Evolutionary conservation across 2,329 filamentous ascomycete genomes (phyloP), one percentile per base, ranked within the genome.

Genomic region (Epichloe gansuensis): DNA sequence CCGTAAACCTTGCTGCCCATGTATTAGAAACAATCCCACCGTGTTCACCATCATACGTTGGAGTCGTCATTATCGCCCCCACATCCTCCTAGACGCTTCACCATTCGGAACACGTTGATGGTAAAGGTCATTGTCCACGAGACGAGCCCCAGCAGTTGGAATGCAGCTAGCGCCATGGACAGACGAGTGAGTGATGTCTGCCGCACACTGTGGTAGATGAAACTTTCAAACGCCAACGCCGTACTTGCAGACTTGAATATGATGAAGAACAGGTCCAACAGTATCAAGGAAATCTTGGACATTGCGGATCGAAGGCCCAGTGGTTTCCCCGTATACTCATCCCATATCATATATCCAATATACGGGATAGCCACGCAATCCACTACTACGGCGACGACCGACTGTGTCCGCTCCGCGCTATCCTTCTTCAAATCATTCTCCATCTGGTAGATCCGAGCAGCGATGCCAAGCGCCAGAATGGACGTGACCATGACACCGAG

Each of bases 201-300:
- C 25, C 62, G 61, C 9, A 66, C 57, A 49, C 70, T 67, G 62
- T 76, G 68, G 63, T 78, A 75, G 65, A 88, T 84, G 51, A 96
- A 72, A 8, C 88, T 85, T 64, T 88, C 86, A 65, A 96, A 95
- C 2, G 91, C 90, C 57, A 98, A 73, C 41, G 88, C 87, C 27
- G 95, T 78, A 69, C 95, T 97, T 49, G 90, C 89, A 4, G 90
- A 89, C 67, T 95, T 91, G 71, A 98, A 95, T 42, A 97, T 90
- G 62, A 98, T 95, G 66, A 98, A 98, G 62, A 96, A 84, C 3
- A 98, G 76, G 68, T 98, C 93, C 53, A 95, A 78, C 51, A 98
- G 80, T 54, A 97, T 87, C 48, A 98, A 80, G 13, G 87, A 82
- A 57, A 95, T 86, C 66, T 98, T 98, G 47, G 88, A 85, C 52